A percentile compares a stretch with the other conserved stretches of the same genome.
Evolutionary conservation across 2,329 filamentous ascomycete species (phyloP).

Genomic region (Cercospora sp.): DNA sequence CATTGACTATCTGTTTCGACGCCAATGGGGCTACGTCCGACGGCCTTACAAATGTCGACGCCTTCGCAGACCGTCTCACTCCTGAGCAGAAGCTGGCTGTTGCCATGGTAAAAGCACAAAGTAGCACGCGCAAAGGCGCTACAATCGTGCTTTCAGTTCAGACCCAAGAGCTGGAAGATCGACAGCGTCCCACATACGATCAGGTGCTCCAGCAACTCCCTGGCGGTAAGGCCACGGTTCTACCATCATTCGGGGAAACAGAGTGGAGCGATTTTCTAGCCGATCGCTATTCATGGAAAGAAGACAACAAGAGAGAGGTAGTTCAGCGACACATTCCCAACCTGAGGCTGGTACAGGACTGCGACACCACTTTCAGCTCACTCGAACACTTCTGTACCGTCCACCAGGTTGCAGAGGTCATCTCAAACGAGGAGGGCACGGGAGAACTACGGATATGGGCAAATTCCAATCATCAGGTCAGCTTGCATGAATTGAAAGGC

Average conservation of each 20-base stretch:
- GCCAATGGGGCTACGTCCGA: background rate
- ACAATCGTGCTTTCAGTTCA: background rate
- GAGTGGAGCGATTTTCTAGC: background rate
- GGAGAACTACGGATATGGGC: background rate
- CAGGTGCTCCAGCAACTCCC: background rate
- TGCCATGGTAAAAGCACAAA: background rate
- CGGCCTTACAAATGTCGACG: background rate
- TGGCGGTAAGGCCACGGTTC: background rate
- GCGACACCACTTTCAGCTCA: background rate
- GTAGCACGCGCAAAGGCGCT: background rate
- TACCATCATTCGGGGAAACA: background rate
- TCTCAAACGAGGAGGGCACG: background rate
- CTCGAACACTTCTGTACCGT: background rate
- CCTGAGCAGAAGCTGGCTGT: background rate
- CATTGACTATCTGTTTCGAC: background rate
- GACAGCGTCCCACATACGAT: no score
- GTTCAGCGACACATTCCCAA: background rate
- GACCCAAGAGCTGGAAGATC: no score
- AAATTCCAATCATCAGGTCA: background rate
- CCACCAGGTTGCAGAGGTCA: background rate
- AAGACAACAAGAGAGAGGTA: no score
- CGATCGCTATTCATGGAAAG: no score
- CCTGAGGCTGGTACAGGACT: background rate
- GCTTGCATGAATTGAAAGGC: background rate
- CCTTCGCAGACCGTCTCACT: background rate